Evolutionary conservation across 2,329 filamentous ascomycete genomes (phyloP).

Genomic region (Fusarium sulawesiense): DNA sequence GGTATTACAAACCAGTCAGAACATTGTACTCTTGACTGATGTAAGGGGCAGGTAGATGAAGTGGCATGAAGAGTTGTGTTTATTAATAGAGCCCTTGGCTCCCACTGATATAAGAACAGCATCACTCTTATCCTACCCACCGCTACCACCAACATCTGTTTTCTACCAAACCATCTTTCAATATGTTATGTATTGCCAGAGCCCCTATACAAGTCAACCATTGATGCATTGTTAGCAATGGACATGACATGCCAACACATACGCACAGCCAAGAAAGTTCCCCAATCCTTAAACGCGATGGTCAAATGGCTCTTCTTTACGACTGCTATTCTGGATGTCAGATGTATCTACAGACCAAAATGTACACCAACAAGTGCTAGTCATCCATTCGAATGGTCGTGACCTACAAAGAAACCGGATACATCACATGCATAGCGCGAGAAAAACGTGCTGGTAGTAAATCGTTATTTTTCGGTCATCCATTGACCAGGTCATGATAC

Average conservation of each 20-base stretch:
- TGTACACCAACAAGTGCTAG: neutral
- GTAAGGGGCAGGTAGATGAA: conserved; percentile 15
- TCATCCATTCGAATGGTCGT: neutral
- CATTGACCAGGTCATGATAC: conserved; percentile 34
- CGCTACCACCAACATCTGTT: neutral
- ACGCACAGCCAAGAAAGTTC: neutral
- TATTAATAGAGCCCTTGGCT: neutral
- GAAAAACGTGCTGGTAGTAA: conserved; percentile 11
- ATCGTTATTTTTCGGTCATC: conserved; percentile 39
- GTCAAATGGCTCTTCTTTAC: neutral
- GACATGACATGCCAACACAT: neutral
- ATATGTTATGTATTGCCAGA: neutral
- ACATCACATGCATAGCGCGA: neutral
- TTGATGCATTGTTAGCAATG: neutral
- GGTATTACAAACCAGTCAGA: conserved; percentile 14
- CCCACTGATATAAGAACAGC: conserved; percentile 7
- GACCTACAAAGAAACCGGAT: neutral
- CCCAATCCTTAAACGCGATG: neutral
- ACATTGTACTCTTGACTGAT: neutral
- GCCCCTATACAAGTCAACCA: neutral
- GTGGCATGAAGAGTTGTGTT: conserved; percentile 7
- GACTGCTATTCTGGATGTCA: neutral
- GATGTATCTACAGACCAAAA: neutral
- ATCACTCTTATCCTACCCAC: neutral
- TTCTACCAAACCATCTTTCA: neutral